Evolutionary conservation across 1,284 basidiomycete genomes (phyloP).

Genomic region (Paramarasmius palmivorus): DNA sequence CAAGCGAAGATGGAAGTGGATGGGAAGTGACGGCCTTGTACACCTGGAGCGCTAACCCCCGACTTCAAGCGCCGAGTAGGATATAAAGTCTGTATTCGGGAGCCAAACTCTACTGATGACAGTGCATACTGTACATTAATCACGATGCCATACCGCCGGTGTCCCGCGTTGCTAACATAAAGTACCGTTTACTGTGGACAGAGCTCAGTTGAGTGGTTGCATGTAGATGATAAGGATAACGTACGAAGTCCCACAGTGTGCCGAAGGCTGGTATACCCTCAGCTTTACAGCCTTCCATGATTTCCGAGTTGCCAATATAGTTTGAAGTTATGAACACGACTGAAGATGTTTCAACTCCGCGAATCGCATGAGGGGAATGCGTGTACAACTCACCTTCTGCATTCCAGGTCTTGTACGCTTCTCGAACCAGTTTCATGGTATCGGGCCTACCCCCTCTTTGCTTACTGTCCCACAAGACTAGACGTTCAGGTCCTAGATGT

Average conservation of each 20-base stretch:
- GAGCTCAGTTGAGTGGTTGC: background rate
- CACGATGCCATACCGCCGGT: too few relatives aligned
- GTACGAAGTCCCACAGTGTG: slow-evolving; percentile 68
- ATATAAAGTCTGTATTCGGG: slow-evolving; percentile 10
- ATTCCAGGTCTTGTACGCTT: slow-evolving; percentile 63
- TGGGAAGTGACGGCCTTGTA: slow-evolving; percentile 71
- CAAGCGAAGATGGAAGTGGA: slow-evolving; percentile 77
- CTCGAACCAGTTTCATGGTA: slow-evolving; percentile 72
- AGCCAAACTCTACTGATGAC: background rate
- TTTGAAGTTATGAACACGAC: slow-evolving; percentile 81
- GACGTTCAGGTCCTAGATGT: slow-evolving; percentile 66
- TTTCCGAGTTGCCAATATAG: slow-evolving; percentile 69
- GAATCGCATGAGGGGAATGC: background rate
- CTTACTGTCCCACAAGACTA: slow-evolving; percentile 74
- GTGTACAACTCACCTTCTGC: slow-evolving; percentile 56
- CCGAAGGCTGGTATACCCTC: slow-evolving; percentile 69
- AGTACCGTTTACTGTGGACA: too few relatives aligned
- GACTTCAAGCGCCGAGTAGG: slow-evolving; percentile 3
- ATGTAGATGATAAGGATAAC: slow-evolving; percentile 22
- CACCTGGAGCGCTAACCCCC: slow-evolving; percentile 37
- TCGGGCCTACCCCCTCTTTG: slow-evolving; percentile 70
- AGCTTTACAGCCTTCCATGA: slow-evolving; percentile 78
- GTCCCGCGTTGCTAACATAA: slow-evolving; percentile 2
- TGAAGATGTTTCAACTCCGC: slow-evolving; percentile 26
- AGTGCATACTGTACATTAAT: too few relatives aligned